phyloP scores from a whole-genome alignment of 306 rosid genomes.

The Inga oerstediana region DNA sequence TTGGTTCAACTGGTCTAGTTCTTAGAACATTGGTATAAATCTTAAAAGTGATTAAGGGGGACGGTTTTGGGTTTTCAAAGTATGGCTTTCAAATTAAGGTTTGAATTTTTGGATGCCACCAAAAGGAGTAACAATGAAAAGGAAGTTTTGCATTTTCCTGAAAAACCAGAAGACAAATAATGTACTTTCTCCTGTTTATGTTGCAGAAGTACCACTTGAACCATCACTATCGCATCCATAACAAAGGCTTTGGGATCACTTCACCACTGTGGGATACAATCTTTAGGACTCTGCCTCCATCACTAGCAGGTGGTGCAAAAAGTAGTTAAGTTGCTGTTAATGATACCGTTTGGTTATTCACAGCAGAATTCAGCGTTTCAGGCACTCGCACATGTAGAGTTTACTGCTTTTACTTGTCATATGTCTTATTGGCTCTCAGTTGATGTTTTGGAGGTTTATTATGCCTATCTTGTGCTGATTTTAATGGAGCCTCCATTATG shows the following conservation, averaged over 20 bases:
- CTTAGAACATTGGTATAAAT: background rate
- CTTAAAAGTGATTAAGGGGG: background rate
- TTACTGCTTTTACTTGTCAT: slow-evolving; percentile 34
- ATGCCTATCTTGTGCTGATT: slow-evolving; percentile 26
- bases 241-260: slow-evolving; percentile 86
- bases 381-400: slow-evolving; percentile 10
- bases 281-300: slow-evolving; percentile 78
- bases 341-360: slow-evolving; percentile 32
- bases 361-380: slow-evolving; percentile 37
- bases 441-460: slow-evolving; percentile 36
- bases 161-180: too few relatives aligned
- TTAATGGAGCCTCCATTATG: background rate
- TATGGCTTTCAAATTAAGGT: background rate
- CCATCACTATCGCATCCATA: slow-evolving; percentile 78
- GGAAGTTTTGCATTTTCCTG: background rate
- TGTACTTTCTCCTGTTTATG: background rate
- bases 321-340: slow-evolving; percentile 43
- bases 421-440: slow-evolving; percentile 17
- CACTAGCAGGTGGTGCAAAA: slow-evolving; percentile 48
- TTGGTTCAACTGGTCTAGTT: background rate
- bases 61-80: background rate
- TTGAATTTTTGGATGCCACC: background rate
- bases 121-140: background rate
- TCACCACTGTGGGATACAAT: slow-evolving; percentile 83
- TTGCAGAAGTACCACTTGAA: slow-evolving; percentile 88